Percentiles rank a stretch among this genome's conserved stretches.
These are phyloP conservation scores for Sporothrix protearum DNA, from an alignment of 2,329 filamentous ascomycete species.

Conservation along the genomic window DNA sequence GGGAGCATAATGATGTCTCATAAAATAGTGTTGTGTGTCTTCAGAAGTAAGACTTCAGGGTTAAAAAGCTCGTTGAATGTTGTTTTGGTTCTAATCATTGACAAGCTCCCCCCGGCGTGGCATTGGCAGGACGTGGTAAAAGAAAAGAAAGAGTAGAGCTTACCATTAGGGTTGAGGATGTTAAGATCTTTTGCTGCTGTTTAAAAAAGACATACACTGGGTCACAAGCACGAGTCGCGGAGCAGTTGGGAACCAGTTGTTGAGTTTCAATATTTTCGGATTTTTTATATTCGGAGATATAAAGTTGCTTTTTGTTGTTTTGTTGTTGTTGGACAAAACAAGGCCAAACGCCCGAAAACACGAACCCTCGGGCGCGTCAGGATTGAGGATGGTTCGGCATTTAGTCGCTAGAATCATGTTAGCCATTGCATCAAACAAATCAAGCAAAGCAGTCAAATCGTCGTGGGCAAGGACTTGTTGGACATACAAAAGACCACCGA, in stretches of 20 bases:
- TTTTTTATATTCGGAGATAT: slow-evolving; percentile 22
- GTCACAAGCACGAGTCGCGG: not conserved
- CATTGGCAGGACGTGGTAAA: slow-evolving; percentile 9
- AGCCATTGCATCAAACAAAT: not conserved
- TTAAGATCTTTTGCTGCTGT: not conserved
- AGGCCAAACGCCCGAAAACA: not conserved
- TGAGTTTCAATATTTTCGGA: slow-evolving; percentile 18
- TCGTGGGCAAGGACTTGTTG: not conserved
- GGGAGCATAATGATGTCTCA: slow-evolving; percentile 45
- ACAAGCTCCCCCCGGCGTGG: slow-evolving; percentile 30
- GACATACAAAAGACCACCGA: slow-evolving; percentile 71
- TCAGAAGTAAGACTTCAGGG: slow-evolving; percentile 58
- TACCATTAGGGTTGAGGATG: slow-evolving; percentile 40
- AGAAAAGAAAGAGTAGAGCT: slow-evolving; percentile 36
- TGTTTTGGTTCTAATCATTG: slow-evolving; percentile 54
- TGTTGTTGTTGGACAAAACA: slow-evolving; percentile 2
- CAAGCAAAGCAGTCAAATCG: no score
- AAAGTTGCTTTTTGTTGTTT: slow-evolving; percentile 21
- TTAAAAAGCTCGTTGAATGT: slow-evolving; percentile 62
- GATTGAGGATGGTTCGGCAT: not conserved
- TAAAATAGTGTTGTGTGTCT: slow-evolving; percentile 58
- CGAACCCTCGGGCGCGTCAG: not conserved
- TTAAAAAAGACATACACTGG: not conserved
- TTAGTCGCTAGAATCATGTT: slow-evolving; percentile 26
- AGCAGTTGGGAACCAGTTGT: slow-evolving; percentile 5